Evolutionary conservation across 768 basidiomycete species (phyloP).

Genomic region (Termitomyces bulborhizus): DNA sequence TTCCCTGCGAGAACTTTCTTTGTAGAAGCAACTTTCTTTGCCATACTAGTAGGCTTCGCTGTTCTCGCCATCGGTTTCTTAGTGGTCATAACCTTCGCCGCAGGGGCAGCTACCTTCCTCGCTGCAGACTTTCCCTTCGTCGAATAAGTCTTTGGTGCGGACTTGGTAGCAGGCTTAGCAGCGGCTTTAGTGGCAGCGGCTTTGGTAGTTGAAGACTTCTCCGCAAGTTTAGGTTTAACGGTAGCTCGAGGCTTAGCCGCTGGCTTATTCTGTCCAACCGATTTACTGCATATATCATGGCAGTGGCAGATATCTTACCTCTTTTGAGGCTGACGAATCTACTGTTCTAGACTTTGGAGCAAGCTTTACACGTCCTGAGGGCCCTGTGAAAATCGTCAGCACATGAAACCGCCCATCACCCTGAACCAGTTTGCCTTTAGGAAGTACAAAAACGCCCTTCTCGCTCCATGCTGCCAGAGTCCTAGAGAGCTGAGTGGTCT

Average conservation of each 20-base stretch:
- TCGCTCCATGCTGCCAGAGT: conserved; percentile 81
- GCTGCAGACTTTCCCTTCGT: conserved; percentile 14
- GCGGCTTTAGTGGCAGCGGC: conserved; percentile 22
- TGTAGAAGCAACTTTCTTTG: conserved; percentile 15
- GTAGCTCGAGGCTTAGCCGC: conserved; percentile 23
- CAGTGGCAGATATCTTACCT: conserved; percentile 23
- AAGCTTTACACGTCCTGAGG: conserved; percentile 72
- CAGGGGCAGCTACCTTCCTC: conserved; percentile 11
- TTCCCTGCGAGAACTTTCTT: conserved; percentile 32
- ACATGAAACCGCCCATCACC: not conserved
- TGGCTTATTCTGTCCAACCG: conserved; percentile 28
- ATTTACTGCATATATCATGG: conserved; percentile 4
- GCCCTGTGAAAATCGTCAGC: conserved; percentile 30
- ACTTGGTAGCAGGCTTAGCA: conserved; percentile 23
- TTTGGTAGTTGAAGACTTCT: conserved; percentile 19
- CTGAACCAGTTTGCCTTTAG: conserved; percentile 58
- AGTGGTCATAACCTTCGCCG: conserved; percentile 20
- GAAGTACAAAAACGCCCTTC: conserved; percentile 77
- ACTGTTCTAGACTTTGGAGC: conserved; percentile 42
- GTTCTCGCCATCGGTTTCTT: conserved; percentile 26
- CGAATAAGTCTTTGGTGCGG: conserved; percentile 27
- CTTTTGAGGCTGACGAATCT: conserved; percentile 32
- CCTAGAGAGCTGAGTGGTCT: conserved; percentile 70
- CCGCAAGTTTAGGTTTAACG: conserved; percentile 15
- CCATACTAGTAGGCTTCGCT: conserved; percentile 23